Percentiles rank a stretch among this genome's conserved stretches.
phyloP scores from a whole-genome alignment of 148 eudicot species.

The Chenopodium berlandieri region DNA sequence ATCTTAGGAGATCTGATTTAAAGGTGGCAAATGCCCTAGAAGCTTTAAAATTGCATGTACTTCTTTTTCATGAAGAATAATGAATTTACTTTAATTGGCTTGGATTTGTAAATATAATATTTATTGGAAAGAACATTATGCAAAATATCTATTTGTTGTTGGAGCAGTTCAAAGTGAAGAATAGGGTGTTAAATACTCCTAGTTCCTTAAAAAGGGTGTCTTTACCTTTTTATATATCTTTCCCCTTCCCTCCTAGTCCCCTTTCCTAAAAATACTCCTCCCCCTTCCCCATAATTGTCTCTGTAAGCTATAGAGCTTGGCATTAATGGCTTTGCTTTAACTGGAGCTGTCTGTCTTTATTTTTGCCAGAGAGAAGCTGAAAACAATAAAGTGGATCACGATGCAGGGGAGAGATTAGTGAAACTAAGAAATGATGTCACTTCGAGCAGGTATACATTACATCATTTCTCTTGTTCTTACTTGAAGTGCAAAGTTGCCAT shows the following conservation, averaged over 20 bases:
- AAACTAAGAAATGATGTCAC: constrained; percentile 50
- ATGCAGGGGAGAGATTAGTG: constrained; percentile 37
- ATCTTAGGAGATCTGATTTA: background rate
- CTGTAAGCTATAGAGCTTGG: background rate
- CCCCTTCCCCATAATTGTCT: background rate
- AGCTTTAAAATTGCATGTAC: background rate
- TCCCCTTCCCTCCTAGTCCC: background rate
- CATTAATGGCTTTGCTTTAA: constrained; percentile 5
- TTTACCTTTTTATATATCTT: no score
- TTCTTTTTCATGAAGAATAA: background rate
- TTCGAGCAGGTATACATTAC: constrained; percentile 54
- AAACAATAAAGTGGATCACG: constrained; percentile 35
- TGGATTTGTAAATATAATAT: background rate
- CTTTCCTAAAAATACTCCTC: background rate
- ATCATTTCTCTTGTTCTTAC: background rate
- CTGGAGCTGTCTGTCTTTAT: constrained; percentile 17
- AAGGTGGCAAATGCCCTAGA: background rate
- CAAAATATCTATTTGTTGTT: background rate
- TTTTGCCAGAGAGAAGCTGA: constrained; percentile 69
- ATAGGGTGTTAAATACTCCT: no score
- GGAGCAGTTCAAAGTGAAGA: no score
- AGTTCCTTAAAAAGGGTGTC: no score
- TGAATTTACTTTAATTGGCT: background rate
- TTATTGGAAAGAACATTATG: no score
- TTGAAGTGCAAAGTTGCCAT: constrained; percentile 9